These are phyloP conservation scores for Chlamydomonas asymmetrica DNA, from an alignment of 139 green algal species.

Conservation along the genomic window DNA sequence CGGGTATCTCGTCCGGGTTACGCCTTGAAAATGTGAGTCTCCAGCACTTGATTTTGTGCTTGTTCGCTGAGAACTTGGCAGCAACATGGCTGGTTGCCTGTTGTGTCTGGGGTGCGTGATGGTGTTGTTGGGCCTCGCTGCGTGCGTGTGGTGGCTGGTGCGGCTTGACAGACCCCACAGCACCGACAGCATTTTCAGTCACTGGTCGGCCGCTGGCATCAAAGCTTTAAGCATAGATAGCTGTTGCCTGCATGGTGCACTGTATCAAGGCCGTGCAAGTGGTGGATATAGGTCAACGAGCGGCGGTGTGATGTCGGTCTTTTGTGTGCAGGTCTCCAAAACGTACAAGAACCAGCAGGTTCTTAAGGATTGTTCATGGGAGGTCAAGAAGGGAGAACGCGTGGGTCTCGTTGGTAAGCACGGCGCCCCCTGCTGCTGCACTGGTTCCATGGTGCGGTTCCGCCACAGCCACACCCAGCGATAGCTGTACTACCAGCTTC, in stretches of 20 bases:
- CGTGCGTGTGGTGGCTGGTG: constrained; percentile 4
- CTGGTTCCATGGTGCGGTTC: too few relatives aligned
- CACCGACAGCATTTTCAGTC: too few relatives aligned
- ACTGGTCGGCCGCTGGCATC: background rate
- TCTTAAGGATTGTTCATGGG: constrained; percentile 88
- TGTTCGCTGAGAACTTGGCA: background rate
- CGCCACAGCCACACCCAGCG: too few relatives aligned
- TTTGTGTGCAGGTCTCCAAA: constrained; percentile 58
- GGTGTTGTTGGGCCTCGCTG: too few relatives aligned
- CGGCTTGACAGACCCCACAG: background rate
- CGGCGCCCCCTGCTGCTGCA: too few relatives aligned
- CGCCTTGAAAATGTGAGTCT: constrained; percentile 73
- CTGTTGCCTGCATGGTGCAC: background rate
- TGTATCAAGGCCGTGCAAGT: background rate
- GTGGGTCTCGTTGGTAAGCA: constrained; percentile 95
- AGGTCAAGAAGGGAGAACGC: constrained; percentile 95
- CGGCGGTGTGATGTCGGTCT: background rate
- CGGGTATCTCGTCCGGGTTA: constrained; percentile 68
- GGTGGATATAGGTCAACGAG: background rate
- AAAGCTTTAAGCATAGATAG: background rate
- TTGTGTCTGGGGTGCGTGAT: too few relatives aligned
- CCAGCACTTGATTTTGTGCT: background rate
- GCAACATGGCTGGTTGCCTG: too few relatives aligned
- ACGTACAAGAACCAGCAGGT: constrained; percentile 96
- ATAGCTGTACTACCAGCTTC: too few relatives aligned